These are phyloP conservation scores for Starmerella tilneyi DNA, from an alignment of 805 yeast species.

Conservation along the genomic window DNA sequence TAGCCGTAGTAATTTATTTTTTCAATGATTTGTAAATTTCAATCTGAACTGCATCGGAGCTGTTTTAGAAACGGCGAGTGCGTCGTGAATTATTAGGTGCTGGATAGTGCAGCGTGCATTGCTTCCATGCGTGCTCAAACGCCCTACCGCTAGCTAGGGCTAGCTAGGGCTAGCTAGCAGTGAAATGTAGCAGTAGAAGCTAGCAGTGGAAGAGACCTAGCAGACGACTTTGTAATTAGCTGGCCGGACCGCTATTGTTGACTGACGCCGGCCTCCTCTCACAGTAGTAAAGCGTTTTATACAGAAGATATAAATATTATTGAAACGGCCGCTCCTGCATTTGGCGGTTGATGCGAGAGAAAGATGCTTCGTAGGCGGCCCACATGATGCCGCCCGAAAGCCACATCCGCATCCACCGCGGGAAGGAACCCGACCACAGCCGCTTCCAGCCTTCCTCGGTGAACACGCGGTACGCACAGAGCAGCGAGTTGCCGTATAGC, in stretches of 20 bases:
- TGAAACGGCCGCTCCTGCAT: constrained; percentile 23
- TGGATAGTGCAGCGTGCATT: too few relatives aligned
- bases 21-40: too few relatives aligned
- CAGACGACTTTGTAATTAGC: too few relatives aligned
- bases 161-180: too few relatives aligned
- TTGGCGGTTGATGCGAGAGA: constrained; percentile 13
- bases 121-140: too few relatives aligned
- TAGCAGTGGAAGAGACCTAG: too few relatives aligned
- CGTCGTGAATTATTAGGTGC: too few relatives aligned
- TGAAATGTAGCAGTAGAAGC: too few relatives aligned
- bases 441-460: constrained; percentile 34
- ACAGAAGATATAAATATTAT: constrained; percentile 1
- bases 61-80: too few relatives aligned
- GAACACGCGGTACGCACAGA: constrained; percentile 32
- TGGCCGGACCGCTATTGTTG: background rate
- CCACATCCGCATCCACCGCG: constrained; percentile 60
- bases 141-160: too few relatives aligned
- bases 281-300: too few relatives aligned
- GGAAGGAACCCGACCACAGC: constrained; percentile 36
- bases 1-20: background rate
- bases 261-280: background rate
- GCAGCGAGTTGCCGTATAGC: constrained; percentile 31
- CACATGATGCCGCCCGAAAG: constrained; percentile 62
- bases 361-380: constrained; percentile 41
- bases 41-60: background rate